phyloP scores from a whole-genome alignment of 1,284 basidiomycete species.

The Leccinum insigne region DNA sequence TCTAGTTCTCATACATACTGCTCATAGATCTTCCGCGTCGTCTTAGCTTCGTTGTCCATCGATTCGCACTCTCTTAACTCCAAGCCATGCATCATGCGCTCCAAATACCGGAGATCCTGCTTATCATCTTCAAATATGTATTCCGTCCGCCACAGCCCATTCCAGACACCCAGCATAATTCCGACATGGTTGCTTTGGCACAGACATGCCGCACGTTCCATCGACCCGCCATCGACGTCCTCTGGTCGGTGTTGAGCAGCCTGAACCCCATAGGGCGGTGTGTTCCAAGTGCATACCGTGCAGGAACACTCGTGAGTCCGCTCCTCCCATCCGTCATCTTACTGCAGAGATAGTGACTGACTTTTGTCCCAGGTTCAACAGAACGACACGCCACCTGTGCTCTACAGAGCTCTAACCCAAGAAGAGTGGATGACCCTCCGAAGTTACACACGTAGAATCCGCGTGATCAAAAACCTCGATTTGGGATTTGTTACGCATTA shows the following conservation, averaged over 20 bases:
- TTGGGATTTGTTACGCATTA: neutral
- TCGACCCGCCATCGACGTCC: fast-evolving
- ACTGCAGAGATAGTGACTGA: neutral
- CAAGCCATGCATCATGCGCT: neutral
- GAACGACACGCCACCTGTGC: neutral
- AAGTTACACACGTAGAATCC: neutral
- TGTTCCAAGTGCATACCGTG: too few relatives aligned
- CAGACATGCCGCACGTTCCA: neutral
- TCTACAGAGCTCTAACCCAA: neutral
- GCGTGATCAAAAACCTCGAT: neutral
- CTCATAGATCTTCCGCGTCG: neutral
- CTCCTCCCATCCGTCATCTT: neutral
- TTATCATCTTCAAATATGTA: neutral
- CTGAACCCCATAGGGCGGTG: neutral
- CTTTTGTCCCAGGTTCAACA: neutral
- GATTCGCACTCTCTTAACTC: neutral
- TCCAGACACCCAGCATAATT: neutral
- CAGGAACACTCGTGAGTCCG: neutral
- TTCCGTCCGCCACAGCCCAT: neutral
- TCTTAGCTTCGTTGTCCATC: neutral
- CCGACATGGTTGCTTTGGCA: neutral
- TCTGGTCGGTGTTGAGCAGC: neutral
- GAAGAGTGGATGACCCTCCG: neutral
- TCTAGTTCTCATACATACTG: neutral
- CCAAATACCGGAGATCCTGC: neutral